Base-by-base conservation (phyloP, 73 alveolate species). In the Uronychia setigera region DNA sequence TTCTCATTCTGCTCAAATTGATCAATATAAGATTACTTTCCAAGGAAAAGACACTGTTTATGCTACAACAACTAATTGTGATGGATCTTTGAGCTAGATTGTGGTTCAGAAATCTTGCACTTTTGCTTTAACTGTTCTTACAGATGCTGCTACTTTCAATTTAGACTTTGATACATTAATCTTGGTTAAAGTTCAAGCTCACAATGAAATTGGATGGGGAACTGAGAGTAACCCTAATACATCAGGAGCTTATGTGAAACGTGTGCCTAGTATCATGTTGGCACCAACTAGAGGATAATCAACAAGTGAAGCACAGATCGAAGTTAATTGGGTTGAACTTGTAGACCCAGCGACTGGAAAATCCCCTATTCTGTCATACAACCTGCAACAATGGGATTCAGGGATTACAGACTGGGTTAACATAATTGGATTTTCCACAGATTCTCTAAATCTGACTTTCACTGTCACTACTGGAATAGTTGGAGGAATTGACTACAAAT, bases 141-240 rank as follows among this genome's bases (percentile, higher is more conserved):
- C 74, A 0, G 74, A 67, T 19, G 86, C 91, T 26, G 26, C 80
- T 0, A n/a, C 82, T 0, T 86, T 31, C 74, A 5, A 25, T 11
- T 34, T 86, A 11, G 34, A 82, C 27, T 67, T 27, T 57, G 83
- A 80, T 30, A 31, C 27, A 5, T 57, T 46, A n/a, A 32, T 80
- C 1, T 19, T 26, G 25, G 87, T 29, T 1, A 1, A 67, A 33
- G 93, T 87, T 26, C 26, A 14, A 80, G 93, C 93, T 35, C 79
- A 19, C 58, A 87, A 87, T 74, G 74, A 5, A n/a, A 87, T 11
- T 1, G 93, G 93, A 1, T 87, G 93, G 93, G 88, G 86, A 13
- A 60, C 31, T 1, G n/a, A 19, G 9, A 58, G 85, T n/a, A 33
- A 11, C 29, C 60, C 35, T 0, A 79, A 80, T 74, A 27, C 82